A percentile compares a stretch with the other conserved stretches of the same genome.
Conservation (phyloP, 352 stramenopile genomes). For the Poterioochromonas sp. region DNA sequence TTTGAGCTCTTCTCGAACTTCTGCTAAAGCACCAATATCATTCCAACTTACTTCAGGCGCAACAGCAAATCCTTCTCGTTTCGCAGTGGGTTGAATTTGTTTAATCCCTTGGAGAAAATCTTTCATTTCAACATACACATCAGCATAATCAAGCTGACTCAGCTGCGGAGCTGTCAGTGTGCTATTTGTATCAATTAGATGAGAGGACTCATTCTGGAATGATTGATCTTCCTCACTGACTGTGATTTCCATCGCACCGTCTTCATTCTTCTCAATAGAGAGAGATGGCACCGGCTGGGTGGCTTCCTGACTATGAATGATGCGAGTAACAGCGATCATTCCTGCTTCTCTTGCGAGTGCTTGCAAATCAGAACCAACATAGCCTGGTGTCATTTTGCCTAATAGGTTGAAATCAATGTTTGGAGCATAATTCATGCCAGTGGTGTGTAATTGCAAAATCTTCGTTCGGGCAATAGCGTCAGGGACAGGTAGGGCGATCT, state of each 20-base stretch:
- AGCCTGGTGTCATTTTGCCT: slow-evolving; percentile 84
- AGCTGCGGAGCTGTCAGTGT: slow-evolving; percentile 73
- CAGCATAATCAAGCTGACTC: slow-evolving; percentile 76
- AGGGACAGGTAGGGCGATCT: slow-evolving; percentile 94
- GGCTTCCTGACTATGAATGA: slow-evolving; percentile 61
- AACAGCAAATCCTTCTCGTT: slow-evolving; percentile 95
- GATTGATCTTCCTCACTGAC: neutral
- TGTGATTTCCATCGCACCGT: slow-evolving; percentile 32
- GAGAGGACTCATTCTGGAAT: neutral
- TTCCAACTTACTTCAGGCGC: slow-evolving; percentile 95
- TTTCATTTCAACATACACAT: slow-evolving; percentile 85
- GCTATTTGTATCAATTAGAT: neutral
- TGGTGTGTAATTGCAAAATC: slow-evolving; percentile 86
- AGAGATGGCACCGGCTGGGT: neutral
- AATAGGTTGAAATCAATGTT: slow-evolving; percentile 87
- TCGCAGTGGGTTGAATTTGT: slow-evolving; percentile 93
- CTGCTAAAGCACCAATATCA: slow-evolving; percentile 85
- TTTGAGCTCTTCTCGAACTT: slow-evolving; percentile 85
- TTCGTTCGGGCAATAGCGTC: slow-evolving; percentile 80
- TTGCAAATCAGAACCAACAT: slow-evolving; percentile 92
- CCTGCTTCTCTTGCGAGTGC: slow-evolving; percentile 94
- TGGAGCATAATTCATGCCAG: slow-evolving; percentile 78
- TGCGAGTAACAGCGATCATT: slow-evolving; percentile 92
- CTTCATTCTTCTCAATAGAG: neutral
- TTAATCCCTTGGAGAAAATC: slow-evolving; percentile 90